phyloP scores from a whole-genome alignment of 306 rosid genomes.

The Gastrolobium bilobum region DNA sequence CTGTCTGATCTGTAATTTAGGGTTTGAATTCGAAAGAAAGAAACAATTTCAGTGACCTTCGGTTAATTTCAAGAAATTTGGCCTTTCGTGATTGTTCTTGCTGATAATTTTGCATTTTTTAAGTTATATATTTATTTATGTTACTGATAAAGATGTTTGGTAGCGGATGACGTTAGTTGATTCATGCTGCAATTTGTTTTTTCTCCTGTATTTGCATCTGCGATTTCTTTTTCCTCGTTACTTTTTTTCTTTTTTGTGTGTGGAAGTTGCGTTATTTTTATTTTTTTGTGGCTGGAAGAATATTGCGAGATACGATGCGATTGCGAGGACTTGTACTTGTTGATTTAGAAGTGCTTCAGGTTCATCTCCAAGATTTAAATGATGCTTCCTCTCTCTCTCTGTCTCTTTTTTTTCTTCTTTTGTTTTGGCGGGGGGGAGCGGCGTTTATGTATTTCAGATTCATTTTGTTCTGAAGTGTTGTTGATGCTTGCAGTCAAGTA shows the following conservation, averaged over 20 bases:
- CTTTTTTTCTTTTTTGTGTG: neutral
- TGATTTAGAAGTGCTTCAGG: slow-evolving; percentile 4
- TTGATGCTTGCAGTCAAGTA: slow-evolving; percentile 21
- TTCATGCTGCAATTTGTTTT: slow-evolving; percentile 27
- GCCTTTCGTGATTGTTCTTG: neutral
- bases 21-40: slow-evolving; percentile 43
- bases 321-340: slow-evolving; percentile 16
- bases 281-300: neutral
- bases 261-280: neutral
- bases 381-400: neutral
- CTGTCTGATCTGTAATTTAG: slow-evolving; percentile 58
- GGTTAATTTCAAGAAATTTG: neutral
- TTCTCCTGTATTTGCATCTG: neutral
- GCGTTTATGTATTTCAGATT: slow-evolving; percentile 5
- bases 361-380: neutral
- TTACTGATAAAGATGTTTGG: neutral
- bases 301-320: slow-evolving; percentile 9
- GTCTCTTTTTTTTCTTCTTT: neutral
- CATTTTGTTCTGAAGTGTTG: slow-evolving; percentile 30
- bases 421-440: too few relatives aligned
- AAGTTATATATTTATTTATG: neutral
- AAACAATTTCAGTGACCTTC: slow-evolving; percentile 27
- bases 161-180: neutral
- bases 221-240: neutral
- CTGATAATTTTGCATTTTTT: slow-evolving; percentile 29